phyloP scores from a whole-genome alignment of 1,284 basidiomycete species.

The Leccinum pachyderme region DNA sequence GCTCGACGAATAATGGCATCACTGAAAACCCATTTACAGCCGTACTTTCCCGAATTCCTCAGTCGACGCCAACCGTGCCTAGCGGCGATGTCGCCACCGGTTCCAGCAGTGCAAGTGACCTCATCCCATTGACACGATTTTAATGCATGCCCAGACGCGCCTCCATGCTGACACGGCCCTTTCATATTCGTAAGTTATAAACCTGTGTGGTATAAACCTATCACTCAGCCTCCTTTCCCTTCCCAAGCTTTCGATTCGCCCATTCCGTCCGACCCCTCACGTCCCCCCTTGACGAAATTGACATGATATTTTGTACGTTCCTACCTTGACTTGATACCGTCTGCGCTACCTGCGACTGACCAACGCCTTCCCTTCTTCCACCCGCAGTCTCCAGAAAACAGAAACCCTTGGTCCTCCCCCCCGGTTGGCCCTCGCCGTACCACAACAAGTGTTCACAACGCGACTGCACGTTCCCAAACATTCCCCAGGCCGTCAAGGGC shows the following conservation, averaged over 20 bases:
- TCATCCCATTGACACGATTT: constrained; percentile 32
- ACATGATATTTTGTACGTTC: constrained; percentile 34
- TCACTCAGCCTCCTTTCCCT: not conserved
- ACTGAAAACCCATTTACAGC: not conserved
- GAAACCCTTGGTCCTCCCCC: constrained; percentile 28
- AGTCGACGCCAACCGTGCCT: constrained; percentile 12
- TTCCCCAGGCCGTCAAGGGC: constrained; percentile 37
- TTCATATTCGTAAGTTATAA: constrained; percentile 25
- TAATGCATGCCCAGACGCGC: constrained; percentile 29
- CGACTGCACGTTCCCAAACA: constrained; percentile 36
- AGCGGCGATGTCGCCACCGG: constrained; percentile 21
- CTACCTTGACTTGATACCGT: not conserved
- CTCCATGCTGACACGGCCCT: constrained; percentile 15
- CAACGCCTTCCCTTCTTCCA: no score
- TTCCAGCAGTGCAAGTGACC: constrained; percentile 26
- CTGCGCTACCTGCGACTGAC: constrained; percentile 1
- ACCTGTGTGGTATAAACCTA: constrained; percentile 9
- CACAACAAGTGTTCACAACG: constrained; percentile 39
- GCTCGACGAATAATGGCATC: not conserved
- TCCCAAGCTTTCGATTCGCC: not conserved
- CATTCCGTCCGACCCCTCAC: not conserved
- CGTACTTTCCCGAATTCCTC: constrained; percentile 6
- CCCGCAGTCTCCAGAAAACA: constrained; percentile 30
- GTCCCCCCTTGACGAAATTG: constrained; percentile 16
- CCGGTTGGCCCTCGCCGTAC: constrained; percentile 39